Evolutionary conservation across 23 red algal species (phyloP).

Genomic region (Agarophyton chilense): DNA sequence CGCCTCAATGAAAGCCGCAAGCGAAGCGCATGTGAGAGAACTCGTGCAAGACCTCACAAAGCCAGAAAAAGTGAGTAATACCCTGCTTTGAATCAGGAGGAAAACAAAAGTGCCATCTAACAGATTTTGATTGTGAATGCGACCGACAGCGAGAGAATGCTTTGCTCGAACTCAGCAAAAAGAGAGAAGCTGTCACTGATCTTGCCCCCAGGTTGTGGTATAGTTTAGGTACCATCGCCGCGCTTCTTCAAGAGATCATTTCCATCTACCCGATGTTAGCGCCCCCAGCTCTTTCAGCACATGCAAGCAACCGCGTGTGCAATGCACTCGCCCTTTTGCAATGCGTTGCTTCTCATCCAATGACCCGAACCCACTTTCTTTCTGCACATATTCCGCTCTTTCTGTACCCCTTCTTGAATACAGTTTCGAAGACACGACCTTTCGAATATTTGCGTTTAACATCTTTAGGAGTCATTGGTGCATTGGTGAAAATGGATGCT

Average conservation of each 20-base stretch:
- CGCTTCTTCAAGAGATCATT: slow-evolving; percentile 96
- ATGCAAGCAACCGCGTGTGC: slow-evolving; percentile 98
- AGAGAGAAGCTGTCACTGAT: slow-evolving; percentile 87
- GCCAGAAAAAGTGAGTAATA: slow-evolving; percentile 56
- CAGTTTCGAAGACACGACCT: slow-evolving; percentile 95
- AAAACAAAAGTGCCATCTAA: background rate
- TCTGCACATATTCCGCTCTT: slow-evolving; percentile 97
- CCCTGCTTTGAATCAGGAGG: background rate
- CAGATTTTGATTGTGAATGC: background rate
- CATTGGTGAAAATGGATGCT: slow-evolving; percentile 98
- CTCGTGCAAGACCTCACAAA: slow-evolving; percentile 66
- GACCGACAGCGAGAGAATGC: slow-evolving; percentile 77
- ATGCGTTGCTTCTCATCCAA: slow-evolving; percentile 91
- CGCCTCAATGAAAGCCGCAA: slow-evolving; percentile 37
- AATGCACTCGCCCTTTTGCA: slow-evolving; percentile 97
- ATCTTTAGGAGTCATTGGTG: slow-evolving; percentile 99
- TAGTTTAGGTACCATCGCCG: slow-evolving; percentile 87
- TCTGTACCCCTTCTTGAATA: slow-evolving; percentile 99
- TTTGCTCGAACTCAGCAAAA: slow-evolving; percentile 94
- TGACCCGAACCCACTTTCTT: slow-evolving; percentile 90
- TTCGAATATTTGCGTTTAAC: slow-evolving; percentile 99
- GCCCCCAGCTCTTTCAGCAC: slow-evolving; percentile 93
- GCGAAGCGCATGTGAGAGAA: slow-evolving; percentile 58
- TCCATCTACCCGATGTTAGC: slow-evolving; percentile 95
- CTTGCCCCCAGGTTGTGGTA: slow-evolving; percentile 97